Evolutionary conservation across 331 rosid genomes (phyloP), one percentile per base, ranked within the genome.

Genomic region (Prunus yedoensis): DNA sequence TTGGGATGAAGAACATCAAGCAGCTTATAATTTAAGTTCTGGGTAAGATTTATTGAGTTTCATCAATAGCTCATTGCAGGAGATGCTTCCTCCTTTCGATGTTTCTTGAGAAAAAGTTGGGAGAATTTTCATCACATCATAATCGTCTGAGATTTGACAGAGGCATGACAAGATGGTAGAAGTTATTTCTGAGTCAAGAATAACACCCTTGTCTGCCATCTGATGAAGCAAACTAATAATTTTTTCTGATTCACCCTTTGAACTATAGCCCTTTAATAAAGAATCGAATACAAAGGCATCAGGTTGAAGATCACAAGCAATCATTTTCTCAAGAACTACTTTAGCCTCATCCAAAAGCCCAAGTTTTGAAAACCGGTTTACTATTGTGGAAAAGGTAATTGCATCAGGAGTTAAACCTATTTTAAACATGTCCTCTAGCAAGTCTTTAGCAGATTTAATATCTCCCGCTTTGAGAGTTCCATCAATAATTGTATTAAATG

Each of bases 381-480:
- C 8, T 62, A 94, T 67, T 8, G 83, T 80, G 67, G 95, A 85
- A 83, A 82, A 94, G 70, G 96, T 90, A 53, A 90, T 14, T 10
- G 59, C 75, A 81, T 88, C 86, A 16, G 92, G 96, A 62, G 70
- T 53, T 74, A 94, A 84, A 68, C 76, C 86, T 86, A 78, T 70
- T 51, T 81, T 80, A 61, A 23, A 57, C 96, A 92, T 90, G 30
- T 89, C 90, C 17, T 14, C 65, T 38, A 92, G 76, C 81, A 90
- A 82, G 66, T 79, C 87, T 63, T 84, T 78, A 68, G 92, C 85
- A 78, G 81, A 84, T 57, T 68, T 62, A n/a, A 83, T 20, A 83
- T 94, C 93, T 76, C 95, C 92, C 2, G 90, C 90, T 84, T 53
- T 86, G 67, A 94, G 89, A 75, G 86, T 83, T 77, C 66, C 95